A percentile compares a stretch with the other conserved stretches of the same genome.
These are phyloP conservation scores for Neurospora discreta DNA, from an alignment of 495 filamentous ascomycete genomes.

Conservation along the genomic window DNA sequence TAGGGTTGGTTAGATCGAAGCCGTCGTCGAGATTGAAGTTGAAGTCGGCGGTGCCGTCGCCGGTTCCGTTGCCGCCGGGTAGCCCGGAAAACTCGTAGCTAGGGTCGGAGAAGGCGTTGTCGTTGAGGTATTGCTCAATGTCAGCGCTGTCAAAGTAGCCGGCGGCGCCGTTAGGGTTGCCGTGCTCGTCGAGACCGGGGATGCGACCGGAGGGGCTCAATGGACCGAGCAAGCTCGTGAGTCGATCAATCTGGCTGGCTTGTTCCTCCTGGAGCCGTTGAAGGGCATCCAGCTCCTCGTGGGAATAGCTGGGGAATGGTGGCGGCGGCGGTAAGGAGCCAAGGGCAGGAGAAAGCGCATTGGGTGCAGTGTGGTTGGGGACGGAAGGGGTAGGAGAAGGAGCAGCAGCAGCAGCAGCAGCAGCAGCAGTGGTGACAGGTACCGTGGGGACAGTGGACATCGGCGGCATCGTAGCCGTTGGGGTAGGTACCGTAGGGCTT, in stretches of 20 bases:
- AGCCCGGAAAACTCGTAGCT: neutral
- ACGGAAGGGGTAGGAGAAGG: slow-evolving; percentile 7
- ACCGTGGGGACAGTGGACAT: slow-evolving; percentile 11
- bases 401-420: slow-evolving; percentile 4
- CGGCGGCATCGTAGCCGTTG: slow-evolving; percentile 4
- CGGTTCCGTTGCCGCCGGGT: neutral
- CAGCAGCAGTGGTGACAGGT: slow-evolving; percentile 11
- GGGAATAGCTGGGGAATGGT: slow-evolving; percentile 48
- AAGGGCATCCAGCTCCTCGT: slow-evolving; percentile 62
- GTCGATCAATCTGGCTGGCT: slow-evolving; percentile 54
- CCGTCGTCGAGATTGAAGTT: slow-evolving; percentile 26
- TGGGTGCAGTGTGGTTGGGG: neutral
- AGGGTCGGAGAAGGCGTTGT: slow-evolving; percentile 43
- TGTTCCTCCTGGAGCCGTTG: slow-evolving; percentile 65
- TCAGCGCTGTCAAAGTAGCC: slow-evolving; percentile 44
- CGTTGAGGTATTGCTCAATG: slow-evolving; percentile 59
- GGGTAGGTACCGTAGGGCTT: neutral
- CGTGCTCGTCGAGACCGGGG: slow-evolving; percentile 51
- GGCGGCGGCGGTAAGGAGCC: slow-evolving; percentile 43
- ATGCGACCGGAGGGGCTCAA: slow-evolving; percentile 71
- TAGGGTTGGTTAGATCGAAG: neutral
- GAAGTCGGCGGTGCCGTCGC: slow-evolving; percentile 19
- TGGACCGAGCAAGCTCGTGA: slow-evolving; percentile 61
- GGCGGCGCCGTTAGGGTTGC: slow-evolving; percentile 18
- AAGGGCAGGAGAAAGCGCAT: slow-evolving; percentile 43